Base-by-base conservation (phyloP, 768 basidiomycete species). In the Suillus variegatus region DNA sequence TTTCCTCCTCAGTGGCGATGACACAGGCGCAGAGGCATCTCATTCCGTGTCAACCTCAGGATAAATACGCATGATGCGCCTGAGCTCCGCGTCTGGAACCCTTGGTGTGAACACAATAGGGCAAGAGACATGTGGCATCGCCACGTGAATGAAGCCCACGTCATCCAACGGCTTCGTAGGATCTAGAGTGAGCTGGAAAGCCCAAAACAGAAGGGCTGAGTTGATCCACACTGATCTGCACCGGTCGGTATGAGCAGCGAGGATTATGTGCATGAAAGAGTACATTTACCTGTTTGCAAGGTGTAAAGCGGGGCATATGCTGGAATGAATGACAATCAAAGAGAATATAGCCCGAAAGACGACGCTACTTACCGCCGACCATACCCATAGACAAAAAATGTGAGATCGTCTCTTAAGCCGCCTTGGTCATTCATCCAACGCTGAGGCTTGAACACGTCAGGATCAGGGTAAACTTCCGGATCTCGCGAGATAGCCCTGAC, bases 131-230 rank as follows among this genome's bases (percentile, higher is more conserved):
- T 49, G 6, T 49, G 47, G 47, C 47, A 49, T 49, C 13, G 6
- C 22, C 47, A 25, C 47, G 14, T 6, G 22, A 22, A 49, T 49
- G 47, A 49, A 49, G 6, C 47, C 47, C 22, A 25, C n/a, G 22
- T 49, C 47, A 49, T 92, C 85, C 64, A 91, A 88, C 0, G 86
- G 86, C 3, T 76, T 72, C 5, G 72, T 68, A 0, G 83, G 80
- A 64, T 87, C 84, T 36, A 82, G 69, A 6, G 73, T 77, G 38
- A 91, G 74, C 1, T 73, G 80, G 77, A 90, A 90, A 0, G 87
- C 83, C 87, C 88, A 90, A 16, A 88, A 79, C 8, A 86, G 71
- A 22, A 88, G 77, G 0, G 87, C 85, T 0, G 86, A 84, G 69
- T 86, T 90, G 47, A 90, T 77, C 72, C 86, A 49, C 47, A 49